Conservation (phyloP, 192 early-diverging fungal genomes). For the Coemansia pectinata region DNA sequence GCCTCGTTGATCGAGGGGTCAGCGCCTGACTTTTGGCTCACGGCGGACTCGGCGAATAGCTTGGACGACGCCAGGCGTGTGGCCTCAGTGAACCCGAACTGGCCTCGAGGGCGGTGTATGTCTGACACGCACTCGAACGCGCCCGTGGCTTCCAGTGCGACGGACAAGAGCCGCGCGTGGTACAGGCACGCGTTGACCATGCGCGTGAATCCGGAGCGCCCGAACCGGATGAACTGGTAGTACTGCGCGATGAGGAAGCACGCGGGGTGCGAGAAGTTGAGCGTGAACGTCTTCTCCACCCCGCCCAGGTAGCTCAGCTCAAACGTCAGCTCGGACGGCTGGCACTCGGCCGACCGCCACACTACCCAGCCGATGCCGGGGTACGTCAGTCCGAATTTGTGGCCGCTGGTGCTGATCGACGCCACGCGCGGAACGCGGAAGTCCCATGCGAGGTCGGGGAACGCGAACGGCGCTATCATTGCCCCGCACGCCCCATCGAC, state of each 20-base stretch:
- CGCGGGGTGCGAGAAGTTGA: slow-evolving; percentile 76
- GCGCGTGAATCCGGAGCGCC: slow-evolving; percentile 63
- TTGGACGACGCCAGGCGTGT: slow-evolving; percentile 22
- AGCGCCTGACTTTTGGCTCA: slow-evolving; percentile 10
- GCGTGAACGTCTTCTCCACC: slow-evolving; percentile 68
- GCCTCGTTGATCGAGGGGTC: slow-evolving; percentile 28
- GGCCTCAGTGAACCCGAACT: slow-evolving; percentile 42
- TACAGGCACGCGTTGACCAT: slow-evolving; percentile 65
- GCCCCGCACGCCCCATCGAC: slow-evolving; percentile 85
- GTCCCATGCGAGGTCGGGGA: slow-evolving; percentile 73
- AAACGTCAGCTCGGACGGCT: slow-evolving; percentile 76
- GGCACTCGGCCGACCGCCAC: slow-evolving; percentile 67
- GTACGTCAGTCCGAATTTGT: slow-evolving; percentile 86
- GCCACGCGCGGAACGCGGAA: slow-evolving; percentile 68
- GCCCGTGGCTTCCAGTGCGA: slow-evolving; percentile 57
- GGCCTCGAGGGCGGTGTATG: slow-evolving; percentile 59
- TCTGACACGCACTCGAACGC: slow-evolving; percentile 67
- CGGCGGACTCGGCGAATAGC: slow-evolving; percentile 14
- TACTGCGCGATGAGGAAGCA: slow-evolving; percentile 82
- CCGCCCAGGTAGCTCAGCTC: slow-evolving; percentile 74
- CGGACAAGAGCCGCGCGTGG: slow-evolving; percentile 61
- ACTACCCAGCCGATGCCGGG: slow-evolving; percentile 83
- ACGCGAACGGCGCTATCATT: slow-evolving; percentile 83
- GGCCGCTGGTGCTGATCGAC: slow-evolving; percentile 81
- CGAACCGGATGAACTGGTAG: slow-evolving; percentile 76